Evolutionary conservation across 768 basidiomycete species (phyloP), one percentile per base, ranked within the genome.

Genomic region (Agrocybe pediades): DNA sequence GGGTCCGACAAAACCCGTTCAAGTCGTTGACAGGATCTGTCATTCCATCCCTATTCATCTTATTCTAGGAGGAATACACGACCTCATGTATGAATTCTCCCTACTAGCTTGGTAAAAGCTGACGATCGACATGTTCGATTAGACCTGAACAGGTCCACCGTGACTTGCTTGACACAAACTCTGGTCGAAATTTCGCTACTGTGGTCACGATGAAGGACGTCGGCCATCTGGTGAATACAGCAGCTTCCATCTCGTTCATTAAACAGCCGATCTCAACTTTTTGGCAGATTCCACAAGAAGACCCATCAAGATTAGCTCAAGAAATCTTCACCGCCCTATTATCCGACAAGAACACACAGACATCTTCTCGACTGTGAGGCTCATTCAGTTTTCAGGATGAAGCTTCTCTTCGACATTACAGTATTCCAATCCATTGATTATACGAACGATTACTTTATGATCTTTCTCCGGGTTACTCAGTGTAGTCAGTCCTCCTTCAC

Each of bases 1-100:
- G 4, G 86, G 85, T 2, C 71, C 81, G 2, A 74, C 72, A 11
- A 77, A 75, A 53, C 83, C 86, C 6, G 75, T 87, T 7, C 63
- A 71, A 36, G 74, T 73, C 7, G 60, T 88, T 48, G 71, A 77
- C 56, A 58, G 64, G 1, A 54, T 68, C 13, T 81, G 79, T 50
- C 42, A 60, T 9, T 59, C 53, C 19, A 68, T 75, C 7, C 83
- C 83, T 0, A 68, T 86, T 0, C 83, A 85, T 58, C 66, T 86
- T 19, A 68, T 84, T 30, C 71, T 86, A 27, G 85, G 83, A 9
- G 67, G 63, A 16, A 67, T 74, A 24, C 69, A 76, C 20, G 84
- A 87, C 58, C 79, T 78, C 58, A 72, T 87, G 85, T 83, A 45
- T 29, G 80, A 64, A n/a, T 7, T 19, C 6, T 49, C 43, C 26